These are phyloP conservation scores for Pseudocercospora pini-densiflorae DNA, from an alignment of 2,329 filamentous ascomycete species.

Conservation along the genomic window DNA sequence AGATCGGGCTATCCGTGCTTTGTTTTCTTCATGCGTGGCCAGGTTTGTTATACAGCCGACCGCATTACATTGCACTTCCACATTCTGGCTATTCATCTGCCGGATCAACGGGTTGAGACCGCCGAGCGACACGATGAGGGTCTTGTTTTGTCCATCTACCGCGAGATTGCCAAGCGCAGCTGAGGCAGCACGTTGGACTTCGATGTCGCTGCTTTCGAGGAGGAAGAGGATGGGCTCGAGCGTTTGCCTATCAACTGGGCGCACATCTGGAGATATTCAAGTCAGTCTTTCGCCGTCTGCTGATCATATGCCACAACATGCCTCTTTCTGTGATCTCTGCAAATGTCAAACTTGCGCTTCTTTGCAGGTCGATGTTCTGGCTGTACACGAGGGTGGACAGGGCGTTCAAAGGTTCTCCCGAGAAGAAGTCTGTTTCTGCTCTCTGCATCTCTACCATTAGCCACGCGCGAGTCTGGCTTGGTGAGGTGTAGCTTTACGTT, in stretches of 20 bases:
- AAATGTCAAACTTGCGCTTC: constrained; percentile 97
- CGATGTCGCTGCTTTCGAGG: constrained; percentile 92
- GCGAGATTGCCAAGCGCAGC: constrained; percentile 94
- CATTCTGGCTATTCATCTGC: constrained; percentile 97
- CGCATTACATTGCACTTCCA: constrained; percentile 98
- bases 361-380: constrained; percentile 96
- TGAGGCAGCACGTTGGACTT: constrained; percentile 95
- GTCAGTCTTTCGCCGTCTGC: constrained; percentile 12
- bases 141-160: constrained; percentile 98
- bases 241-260: constrained; percentile 92
- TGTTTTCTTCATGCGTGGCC: constrained; percentile 98
- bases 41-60: constrained; percentile 99
- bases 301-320: constrained; percentile 48
- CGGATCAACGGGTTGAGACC: constrained; percentile 90
- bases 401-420: constrained; percentile 89
- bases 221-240: constrained; percentile 95
- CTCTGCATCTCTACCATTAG: constrained; percentile 61
- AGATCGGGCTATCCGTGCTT: constrained; percentile 95
- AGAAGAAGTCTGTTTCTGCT: constrained; percentile 97
- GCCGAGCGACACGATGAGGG: constrained; percentile 89
- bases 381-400: constrained; percentile 97
- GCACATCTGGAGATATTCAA: constrained; percentile 70
- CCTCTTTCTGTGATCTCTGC: constrained; percentile 98
- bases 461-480: constrained; percentile 16
- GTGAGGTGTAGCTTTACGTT: constrained; percentile 66